Evolutionary conservation across 805 yeast species (phyloP), one percentile per base, ranked within the genome.

Genomic region (Komagataella mondaviorum): DNA sequence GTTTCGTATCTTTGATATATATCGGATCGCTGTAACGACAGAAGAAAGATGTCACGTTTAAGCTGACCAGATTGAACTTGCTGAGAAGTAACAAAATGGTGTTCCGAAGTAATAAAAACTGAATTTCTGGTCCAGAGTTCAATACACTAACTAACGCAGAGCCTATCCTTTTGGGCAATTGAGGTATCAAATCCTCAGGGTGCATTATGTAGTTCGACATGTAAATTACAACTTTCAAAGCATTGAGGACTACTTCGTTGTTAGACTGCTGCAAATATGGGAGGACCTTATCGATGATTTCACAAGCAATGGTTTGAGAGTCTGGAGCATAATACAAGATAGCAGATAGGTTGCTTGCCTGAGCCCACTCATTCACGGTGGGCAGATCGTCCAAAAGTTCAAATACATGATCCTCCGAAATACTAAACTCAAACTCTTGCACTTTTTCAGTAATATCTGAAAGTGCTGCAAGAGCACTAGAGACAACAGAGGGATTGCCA

Each of bases 1-100:
- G 70, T 60, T 91, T 91, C 4, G 96, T 86, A 59, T 88, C 91
- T 63, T 89, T 88, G 61, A 91, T 81, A 63, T 87, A 91, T 20
- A 86, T 79, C 1, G 95, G 93, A 63, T 90, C 96, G 62, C 85
- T 84, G 59, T 78, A 86, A 53, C 80, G 81, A 66, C 93, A 83
- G 65, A 88, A 89, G 61, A 90, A 88, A 67, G 80, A 77, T 51
- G 80, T 77, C n/a, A 87, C 88, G 55, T 86, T 93, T 51, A 85
- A 70, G 23, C 71, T 65, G 45, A 81, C 65, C 52, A 88, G 67
- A 20, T 76, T 72, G 10, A 83, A 81, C 54, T 81, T 77, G 50
- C 86, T 80, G 52, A 88, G 71, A 23, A 90, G 71, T 44, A 90
- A 66, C 36, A 89, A 65, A 23, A 88, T 86, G 48, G 87, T 83